These are phyloP conservation scores for Corymbia citriodora DNA, from an alignment of 441 rosid species.

Conservation along the genomic window DNA sequence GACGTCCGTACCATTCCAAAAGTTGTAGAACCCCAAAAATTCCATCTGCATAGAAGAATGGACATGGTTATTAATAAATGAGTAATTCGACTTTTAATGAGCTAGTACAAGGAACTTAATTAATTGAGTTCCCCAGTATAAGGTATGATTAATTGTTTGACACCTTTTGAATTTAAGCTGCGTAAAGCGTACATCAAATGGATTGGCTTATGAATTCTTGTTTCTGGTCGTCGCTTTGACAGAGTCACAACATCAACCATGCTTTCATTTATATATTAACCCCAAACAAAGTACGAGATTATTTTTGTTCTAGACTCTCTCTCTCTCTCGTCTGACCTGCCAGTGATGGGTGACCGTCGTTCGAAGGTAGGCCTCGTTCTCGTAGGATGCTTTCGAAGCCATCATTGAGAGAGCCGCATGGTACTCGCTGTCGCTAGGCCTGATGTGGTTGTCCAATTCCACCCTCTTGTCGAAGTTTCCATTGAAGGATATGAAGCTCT, in stretches of 20 bases:
- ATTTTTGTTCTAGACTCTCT: no score
- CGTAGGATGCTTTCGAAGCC: background rate
- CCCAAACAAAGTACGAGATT: background rate
- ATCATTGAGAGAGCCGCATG: conserved; percentile 28
- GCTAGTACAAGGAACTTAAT: background rate
- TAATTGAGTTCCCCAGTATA: background rate
- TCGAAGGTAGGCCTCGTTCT: background rate
- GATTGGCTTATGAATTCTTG: background rate
- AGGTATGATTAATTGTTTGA: background rate
- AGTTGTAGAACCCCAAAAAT: conserved; percentile 47
- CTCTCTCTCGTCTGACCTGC: conserved; percentile 11
- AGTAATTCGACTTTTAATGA: background rate
- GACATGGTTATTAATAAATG: background rate
- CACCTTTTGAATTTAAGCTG: background rate
- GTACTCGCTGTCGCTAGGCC: conserved; percentile 33
- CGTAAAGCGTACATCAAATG: background rate
- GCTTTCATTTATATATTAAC: background rate
- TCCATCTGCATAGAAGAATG: conserved; percentile 41
- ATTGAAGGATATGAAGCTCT: conserved; percentile 33
- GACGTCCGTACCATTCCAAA: conserved; percentile 54
- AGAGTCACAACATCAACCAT: background rate
- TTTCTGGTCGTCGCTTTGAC: background rate
- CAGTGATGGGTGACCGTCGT: conserved; percentile 28
- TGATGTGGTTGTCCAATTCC: conserved; percentile 34
- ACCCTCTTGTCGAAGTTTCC: conserved; percentile 46